Base-by-base conservation (phyloP, 192 early-diverging fungal genomes). In the Backusella tarrabulga region DNA sequence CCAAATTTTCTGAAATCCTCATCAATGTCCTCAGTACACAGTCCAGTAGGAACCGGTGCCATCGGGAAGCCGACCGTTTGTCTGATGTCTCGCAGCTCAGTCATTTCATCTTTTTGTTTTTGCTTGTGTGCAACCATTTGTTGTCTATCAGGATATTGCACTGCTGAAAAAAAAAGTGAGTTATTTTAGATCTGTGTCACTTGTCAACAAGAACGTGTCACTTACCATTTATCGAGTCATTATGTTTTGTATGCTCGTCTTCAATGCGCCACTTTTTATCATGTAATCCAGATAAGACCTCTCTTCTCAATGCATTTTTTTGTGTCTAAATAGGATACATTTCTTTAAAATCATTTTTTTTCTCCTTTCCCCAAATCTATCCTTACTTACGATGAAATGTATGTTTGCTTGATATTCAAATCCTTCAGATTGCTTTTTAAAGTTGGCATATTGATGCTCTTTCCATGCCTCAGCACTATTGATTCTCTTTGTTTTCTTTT, bases 351-450 rank as follows among this genome's bases (percentile, higher is more conserved):
- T 12, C 2, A 9, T 63, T 4, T 63, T 19, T 26, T 26, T 63
- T 8, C 29, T 9, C 12, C 23, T 23, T 23, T 23, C 23, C 9
- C 23, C 9, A 40, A 9, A 12, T 40, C 9, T 11, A 8, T 11
- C 23, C 9, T n/a, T 14, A 67, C 79, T 80, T 76, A 83, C 82
- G 34, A 79, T 67, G 72, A 80, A 83, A 68, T 83, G 82, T 11
- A 83, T 72, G 63, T 88, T 82, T 6, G 87, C 87, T 75, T 83
- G 80, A 50, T 88, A 88, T 50, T 85, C 82, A 17, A 82, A 68
- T 9, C 85, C 81, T 66, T 84, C 82, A 66, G 74, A 85, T 4
- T 83, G 77, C 29, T 69, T 75, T 36, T 83, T 76, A 41, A 79
- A 86, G 42, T 85, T 85, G 17, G 76, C 76, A 1, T 81, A 80